These are phyloP conservation scores for Xylaria palmicola DNA, from an alignment of 495 filamentous ascomycete genomes.

Conservation along the genomic window DNA sequence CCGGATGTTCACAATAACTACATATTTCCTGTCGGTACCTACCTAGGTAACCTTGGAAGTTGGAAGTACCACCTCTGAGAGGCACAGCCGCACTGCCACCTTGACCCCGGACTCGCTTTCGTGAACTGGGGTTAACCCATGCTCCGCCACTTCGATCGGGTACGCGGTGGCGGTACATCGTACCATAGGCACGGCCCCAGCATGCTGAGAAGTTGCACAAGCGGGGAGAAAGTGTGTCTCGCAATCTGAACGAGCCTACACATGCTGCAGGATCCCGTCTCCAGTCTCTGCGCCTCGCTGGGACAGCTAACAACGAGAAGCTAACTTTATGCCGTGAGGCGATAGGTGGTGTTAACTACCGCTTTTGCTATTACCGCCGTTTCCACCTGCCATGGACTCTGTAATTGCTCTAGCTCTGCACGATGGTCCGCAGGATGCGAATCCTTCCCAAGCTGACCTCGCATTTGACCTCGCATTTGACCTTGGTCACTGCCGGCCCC, in stretches of 20 bases:
- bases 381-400: background rate
- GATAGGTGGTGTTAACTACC: background rate
- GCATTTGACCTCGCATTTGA: too few species aligned
- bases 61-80: too few species aligned
- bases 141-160: slow-evolving; percentile 4
- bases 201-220: background rate
- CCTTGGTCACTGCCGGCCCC: too few species aligned
- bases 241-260: too few species aligned
- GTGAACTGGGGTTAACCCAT: background rate
- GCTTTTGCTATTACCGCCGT: background rate
- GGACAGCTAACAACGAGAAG: slow-evolving; percentile 1
- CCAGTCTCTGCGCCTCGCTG: too few species aligned
- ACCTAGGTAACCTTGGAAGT: too few species aligned
- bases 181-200: too few species aligned
- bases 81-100: background rate
- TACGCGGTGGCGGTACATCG: background rate
- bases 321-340: background rate
- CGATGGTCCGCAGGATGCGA: background rate
- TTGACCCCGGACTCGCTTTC: background rate
- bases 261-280: too few species aligned
- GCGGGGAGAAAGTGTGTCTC: background rate
- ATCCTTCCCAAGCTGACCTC: slow-evolving; percentile 8
- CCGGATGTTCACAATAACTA: too few species aligned
- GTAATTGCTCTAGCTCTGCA: background rate
- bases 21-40: too few species aligned